Evolutionary conservation across 306 rosid genomes (phyloP).

Genomic region (Amphicarpaea edgeworthii): DNA sequence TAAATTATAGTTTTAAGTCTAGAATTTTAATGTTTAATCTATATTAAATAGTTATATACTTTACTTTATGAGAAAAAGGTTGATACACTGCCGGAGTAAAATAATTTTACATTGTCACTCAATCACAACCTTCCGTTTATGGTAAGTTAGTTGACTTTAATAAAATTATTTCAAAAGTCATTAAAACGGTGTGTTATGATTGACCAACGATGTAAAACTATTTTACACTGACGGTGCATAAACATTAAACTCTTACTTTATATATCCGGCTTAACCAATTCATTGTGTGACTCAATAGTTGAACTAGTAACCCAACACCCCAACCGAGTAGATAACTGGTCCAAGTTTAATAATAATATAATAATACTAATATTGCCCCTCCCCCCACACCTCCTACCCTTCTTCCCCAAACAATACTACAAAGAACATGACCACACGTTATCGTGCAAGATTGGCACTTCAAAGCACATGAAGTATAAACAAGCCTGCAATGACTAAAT

Average conservation of each 20-base stretch:
- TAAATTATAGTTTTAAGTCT: neutral
- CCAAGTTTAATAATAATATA: neutral
- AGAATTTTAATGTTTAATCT: neutral
- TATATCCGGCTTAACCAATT: neutral
- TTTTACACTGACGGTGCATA: no score
- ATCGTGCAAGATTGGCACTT: constrained; percentile 6
- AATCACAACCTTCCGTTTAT: no score
- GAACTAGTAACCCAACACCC: neutral
- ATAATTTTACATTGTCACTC: no score
- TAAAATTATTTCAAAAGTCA: no score
- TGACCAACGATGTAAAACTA: no score
- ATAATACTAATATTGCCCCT: neutral
- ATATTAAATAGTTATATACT: neutral
- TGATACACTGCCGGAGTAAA: no score
- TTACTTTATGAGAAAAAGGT: no score
- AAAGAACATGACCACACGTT: constrained; percentile 28
- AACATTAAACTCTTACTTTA: no score
- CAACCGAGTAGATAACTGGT: neutral
- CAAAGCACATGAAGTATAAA: constrained; percentile 30
- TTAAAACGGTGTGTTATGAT: no score
- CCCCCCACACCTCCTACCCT: neutral
- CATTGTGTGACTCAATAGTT: neutral
- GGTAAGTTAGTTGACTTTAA: no score
- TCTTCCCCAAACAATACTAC: constrained; percentile 17
- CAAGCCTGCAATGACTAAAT: constrained; percentile 31